Evolutionary conservation across 2,329 filamentous ascomycete genomes (phyloP).

Genomic region (Coccinonectria pachysandricola): DNA sequence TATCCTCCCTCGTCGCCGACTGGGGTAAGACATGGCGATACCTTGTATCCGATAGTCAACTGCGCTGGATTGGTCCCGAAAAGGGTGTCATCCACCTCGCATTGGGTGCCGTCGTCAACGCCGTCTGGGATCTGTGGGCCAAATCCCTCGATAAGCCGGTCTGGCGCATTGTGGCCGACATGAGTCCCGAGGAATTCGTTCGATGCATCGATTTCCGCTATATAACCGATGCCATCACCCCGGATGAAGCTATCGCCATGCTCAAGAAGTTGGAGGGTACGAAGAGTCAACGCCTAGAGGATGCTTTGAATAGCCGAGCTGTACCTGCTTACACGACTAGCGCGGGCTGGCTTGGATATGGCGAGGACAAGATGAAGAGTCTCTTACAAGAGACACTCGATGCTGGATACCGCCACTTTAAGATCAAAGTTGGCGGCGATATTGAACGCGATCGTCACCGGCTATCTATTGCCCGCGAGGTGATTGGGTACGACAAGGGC

Average conservation of each 20-base stretch:
- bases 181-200: constrained; percentile 81
- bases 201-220: constrained; percentile 88
- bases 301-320: constrained; percentile 62
- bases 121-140: constrained; percentile 92
- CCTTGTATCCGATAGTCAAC: constrained; percentile 81
- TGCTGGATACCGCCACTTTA: constrained; percentile 77
- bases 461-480: constrained; percentile 62
- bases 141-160: constrained; percentile 79
- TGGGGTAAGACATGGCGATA: constrained; percentile 87
- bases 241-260: constrained; percentile 67
- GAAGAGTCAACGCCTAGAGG: constrained; percentile 61
- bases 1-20: constrained; percentile 66
- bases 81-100: constrained; percentile 92
- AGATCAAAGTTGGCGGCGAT: constrained; percentile 75
- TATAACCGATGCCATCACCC: constrained; percentile 86
- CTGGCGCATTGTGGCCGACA: constrained; percentile 82
- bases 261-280: constrained; percentile 54
- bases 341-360: constrained; percentile 87
- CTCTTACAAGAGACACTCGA: constrained; percentile 64
- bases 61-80: constrained; percentile 89
- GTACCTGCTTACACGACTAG: constrained; percentile 87
- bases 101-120: constrained; percentile 80
- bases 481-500: constrained; percentile 72
- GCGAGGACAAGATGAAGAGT: constrained; percentile 73
- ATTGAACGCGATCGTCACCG: constrained; percentile 62